Base-by-base conservation (phyloP, 1,139 yeast species). In the Casaregolazyma lundiana region DNA sequence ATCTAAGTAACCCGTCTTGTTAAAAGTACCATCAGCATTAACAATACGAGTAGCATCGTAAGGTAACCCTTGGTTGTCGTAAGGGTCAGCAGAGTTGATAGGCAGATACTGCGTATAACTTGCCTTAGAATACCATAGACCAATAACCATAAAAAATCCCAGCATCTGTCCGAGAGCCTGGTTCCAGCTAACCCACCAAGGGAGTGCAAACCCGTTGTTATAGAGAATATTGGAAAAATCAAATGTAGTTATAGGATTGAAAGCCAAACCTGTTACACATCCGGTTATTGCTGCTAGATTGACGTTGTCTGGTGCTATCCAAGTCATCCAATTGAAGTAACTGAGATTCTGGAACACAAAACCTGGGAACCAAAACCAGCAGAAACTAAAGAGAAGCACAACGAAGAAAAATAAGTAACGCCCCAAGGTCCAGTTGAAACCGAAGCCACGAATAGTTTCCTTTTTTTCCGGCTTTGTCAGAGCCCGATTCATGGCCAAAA, bases 291-390 rank as follows among this genome's bases (percentile, higher is more conserved):
- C 66, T 6, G 80, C 82, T 41, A 81, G 62, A 47, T 73, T 71
- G 53, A 76, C 68, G 59, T 77, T 80, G 35, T 70, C 54, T 17
- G 84, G 84, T 2, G 70, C 65, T 43, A 80, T 78, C 86, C 86
- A 80, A 3, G 80, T 73, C 60, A 76, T 72, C 84, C 85, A 80
- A 59, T 76, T 77, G 64, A 80, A 80, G 15, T 66, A 64, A 2
- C 77, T 70, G 9, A 79, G 60, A 0, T 79, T 79, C 41, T 63
- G 62, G 58, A 78, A 76, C 3, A 79, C 53, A 51, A 70, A 78
- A 46, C 68, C 67, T 9, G 86, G 85, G 18, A 80, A 38, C 84
- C 84, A 81, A 57, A 69, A 75, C 62, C 75, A 80, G 13, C 66
- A 32, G 53, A 79, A 78, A 52, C 76, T 70, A 20, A 58, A 62